These are phyloP conservation scores for Ophiobolus disseminans DNA, from an alignment of 2,329 filamentous ascomycete genomes.

Conservation along the genomic window DNA sequence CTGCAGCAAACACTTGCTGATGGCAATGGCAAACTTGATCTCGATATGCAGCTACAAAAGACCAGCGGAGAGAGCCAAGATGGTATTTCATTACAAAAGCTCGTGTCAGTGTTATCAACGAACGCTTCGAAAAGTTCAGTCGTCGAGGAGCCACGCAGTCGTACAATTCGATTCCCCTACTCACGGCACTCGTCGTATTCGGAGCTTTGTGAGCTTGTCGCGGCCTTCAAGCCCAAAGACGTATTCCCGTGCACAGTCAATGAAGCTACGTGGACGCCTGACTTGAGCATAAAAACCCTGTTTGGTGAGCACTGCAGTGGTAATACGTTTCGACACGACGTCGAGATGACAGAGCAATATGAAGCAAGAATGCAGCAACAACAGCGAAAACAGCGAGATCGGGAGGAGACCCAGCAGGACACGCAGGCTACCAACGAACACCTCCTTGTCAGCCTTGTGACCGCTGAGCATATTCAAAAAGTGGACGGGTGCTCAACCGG, in stretches of 20 bases:
- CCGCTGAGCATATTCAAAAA: constrained; percentile 4
- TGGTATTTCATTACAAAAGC: constrained; percentile 40
- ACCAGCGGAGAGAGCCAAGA: constrained; percentile 29
- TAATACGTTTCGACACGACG: constrained; percentile 69
- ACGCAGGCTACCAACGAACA: constrained; percentile 13
- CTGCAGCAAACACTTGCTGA: constrained; percentile 34
- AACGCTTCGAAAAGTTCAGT: constrained; percentile 12
- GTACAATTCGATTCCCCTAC: constrained; percentile 72
- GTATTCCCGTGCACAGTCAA: constrained; percentile 81
- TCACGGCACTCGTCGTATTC: constrained; percentile 87
- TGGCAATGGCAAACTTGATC: constrained; percentile 29
- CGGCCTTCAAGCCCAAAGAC: constrained; percentile 73
- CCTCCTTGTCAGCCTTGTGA: neutral
- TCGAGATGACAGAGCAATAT: constrained; percentile 59
- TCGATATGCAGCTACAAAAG: constrained; percentile 36
- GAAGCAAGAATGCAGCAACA: constrained; percentile 18
- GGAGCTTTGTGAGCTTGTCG: constrained; percentile 76
- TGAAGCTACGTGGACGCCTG: constrained; percentile 66
- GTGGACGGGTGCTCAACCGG: neutral
- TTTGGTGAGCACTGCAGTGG: constrained; percentile 75
- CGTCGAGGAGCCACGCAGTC: constrained; percentile 10
- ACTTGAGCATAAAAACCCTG: constrained; percentile 68
- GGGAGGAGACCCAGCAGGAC: constrained; percentile 19
- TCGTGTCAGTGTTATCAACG: constrained; percentile 38
- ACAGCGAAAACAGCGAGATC: constrained; percentile 12